Percentiles rank a stretch among this genome's conserved stretches.
phyloP scores from a whole-genome alignment of 805 yeast genomes.

The Wickerhamiella galacta region DNA sequence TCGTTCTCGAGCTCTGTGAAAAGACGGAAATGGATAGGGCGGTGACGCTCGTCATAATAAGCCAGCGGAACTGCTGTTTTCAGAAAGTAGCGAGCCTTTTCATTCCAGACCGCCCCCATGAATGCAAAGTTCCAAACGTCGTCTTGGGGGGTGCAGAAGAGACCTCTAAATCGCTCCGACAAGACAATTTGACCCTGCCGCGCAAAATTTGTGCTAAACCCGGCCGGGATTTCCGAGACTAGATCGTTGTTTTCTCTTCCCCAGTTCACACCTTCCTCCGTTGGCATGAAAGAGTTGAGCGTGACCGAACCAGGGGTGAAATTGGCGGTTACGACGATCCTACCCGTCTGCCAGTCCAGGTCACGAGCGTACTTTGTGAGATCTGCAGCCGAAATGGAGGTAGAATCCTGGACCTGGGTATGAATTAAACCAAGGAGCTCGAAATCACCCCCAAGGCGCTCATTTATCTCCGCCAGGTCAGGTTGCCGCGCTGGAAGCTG shows the following conservation, averaged over 20 bases:
- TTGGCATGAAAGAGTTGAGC: slow-evolving; percentile 45
- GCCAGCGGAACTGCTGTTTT: slow-evolving; percentile 66
- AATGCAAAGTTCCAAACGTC: slow-evolving; percentile 85
- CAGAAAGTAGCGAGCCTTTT: slow-evolving; percentile 40
- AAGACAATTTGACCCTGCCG: slow-evolving; percentile 50
- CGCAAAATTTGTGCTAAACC: slow-evolving; percentile 39
- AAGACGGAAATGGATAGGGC: slow-evolving; percentile 72
- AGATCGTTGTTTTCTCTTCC: slow-evolving; percentile 46
- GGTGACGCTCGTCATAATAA: slow-evolving; percentile 72
- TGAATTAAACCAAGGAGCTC: slow-evolving; percentile 93
- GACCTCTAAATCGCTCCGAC: slow-evolving; percentile 63
- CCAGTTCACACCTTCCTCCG: slow-evolving; percentile 61
- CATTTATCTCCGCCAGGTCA: slow-evolving; percentile 15
- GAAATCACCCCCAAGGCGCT: slow-evolving; percentile 33
- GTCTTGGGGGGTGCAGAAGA: slow-evolving; percentile 70
- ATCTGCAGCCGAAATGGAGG: slow-evolving; percentile 52
- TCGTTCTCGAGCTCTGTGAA: slow-evolving; percentile 34
- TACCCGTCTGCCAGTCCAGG: slow-evolving; percentile 28
- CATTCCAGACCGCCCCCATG: slow-evolving; percentile 68
- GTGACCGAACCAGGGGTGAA: slow-evolving; percentile 77
- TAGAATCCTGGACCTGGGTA: slow-evolving; percentile 54
- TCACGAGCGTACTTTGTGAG: slow-evolving; percentile 42
- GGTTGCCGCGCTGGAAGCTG: slow-evolving; percentile 40
- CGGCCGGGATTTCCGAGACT: slow-evolving; percentile 41
- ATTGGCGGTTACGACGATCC: slow-evolving; percentile 46